phyloP scores from a whole-genome alignment of 2,329 filamentous ascomycete genomes.

The Trichoderma aggressivum region DNA sequence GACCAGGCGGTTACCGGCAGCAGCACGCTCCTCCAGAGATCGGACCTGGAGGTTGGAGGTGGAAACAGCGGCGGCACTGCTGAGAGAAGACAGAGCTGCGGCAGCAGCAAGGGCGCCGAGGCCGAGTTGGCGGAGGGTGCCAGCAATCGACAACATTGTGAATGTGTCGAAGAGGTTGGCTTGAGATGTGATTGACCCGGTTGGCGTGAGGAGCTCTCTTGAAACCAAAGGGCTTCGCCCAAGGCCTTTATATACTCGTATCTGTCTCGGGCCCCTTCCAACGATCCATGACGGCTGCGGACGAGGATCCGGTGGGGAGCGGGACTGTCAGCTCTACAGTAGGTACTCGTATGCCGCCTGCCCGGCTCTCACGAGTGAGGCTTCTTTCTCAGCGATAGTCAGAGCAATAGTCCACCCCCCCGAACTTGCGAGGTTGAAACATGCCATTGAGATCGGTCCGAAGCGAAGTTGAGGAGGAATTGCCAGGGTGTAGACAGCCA shows the following conservation, averaged over 20 bases:
- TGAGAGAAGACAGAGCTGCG: conserved; percentile 19
- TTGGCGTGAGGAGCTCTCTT: neutral
- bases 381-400: neutral
- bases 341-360: neutral
- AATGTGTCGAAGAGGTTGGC: neutral
- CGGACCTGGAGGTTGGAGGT: neutral
- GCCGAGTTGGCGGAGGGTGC: conserved; percentile 20
- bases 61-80: neutral
- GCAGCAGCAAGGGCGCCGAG: conserved; percentile 20
- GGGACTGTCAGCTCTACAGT: neutral
- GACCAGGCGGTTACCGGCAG: conserved; percentile 30
- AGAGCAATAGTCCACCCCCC: neutral
- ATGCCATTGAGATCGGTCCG: conserved; percentile 17
- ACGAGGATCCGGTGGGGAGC: neutral
- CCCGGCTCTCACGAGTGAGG: neutral
- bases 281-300: neutral
- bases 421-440: neutral
- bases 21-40: conserved; percentile 22
- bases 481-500: neutral
- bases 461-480: neutral
- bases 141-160: conserved; percentile 18
- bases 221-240: neutral
- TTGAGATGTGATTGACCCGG: neutral
- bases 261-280: neutral
- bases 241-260: neutral